Evolutionary conservation across 352 stramenopile species (phyloP), one percentile per base, ranked within the genome.

Genomic region (Pythium dissotocum): DNA sequence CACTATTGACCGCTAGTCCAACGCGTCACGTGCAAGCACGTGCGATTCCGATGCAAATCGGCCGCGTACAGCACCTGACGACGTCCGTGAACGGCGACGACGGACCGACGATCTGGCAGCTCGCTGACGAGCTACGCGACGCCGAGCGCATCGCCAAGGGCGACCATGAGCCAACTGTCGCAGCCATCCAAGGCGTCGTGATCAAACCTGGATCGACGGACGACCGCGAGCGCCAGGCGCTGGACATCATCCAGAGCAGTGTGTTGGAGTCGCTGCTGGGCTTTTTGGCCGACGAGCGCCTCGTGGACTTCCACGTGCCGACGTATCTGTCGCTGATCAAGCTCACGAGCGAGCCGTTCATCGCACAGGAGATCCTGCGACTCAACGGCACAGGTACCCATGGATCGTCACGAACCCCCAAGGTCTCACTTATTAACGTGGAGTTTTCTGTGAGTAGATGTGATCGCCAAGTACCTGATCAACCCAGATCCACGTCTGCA

Each of bases 301-400:
- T 80, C 4, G 85, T 80, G 16, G 69, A 79, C 62, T 71, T 93
- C 46, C 76, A 89, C 57, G 72, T 93, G 3, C 80, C 82, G 26
- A 69, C 83, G 49, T 91, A 88, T 58, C 71, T 93, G 46, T 67
- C 75, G 26, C 77, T 93, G 26, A 93, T 93, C 61, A 76, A 79
- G 16, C 60, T 90, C 26, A 85, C 81, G 18, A 75, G 68, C 32
- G 73, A 89, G 54, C 61, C 83, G 40, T 61, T 88, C 0, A 63
- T 91, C 49, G 62, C 67, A 30, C 78, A 89, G 38, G 83, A 90
- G 61, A 76, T 93, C 5, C 9, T 87, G 55, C 76, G 80, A n/a
- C 73, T 93, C 32, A 69, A 85, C 2, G 73, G 75, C 9, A 44
- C 73, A 26, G 49, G 60, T 49, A 16, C 21, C 30, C 24, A 24